phyloP scores from a whole-genome alignment of 805 yeast species.

The Saccharomycopsis microspora region DNA sequence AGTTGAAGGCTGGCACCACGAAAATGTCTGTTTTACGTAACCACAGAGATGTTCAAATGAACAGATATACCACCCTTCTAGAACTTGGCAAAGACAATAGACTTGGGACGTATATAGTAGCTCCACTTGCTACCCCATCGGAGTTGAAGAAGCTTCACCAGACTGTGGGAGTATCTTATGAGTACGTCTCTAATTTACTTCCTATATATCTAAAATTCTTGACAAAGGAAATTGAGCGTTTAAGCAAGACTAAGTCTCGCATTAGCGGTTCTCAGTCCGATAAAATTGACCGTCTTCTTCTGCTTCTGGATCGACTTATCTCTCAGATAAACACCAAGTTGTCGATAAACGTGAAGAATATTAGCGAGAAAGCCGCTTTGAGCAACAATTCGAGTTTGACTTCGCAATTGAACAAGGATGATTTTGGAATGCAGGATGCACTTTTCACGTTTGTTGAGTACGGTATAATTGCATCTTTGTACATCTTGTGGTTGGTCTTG shows the following conservation, averaged over 20 bases:
- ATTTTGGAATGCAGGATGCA: slow-evolving; percentile 1
- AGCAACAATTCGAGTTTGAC: not conserved
- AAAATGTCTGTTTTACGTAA: too few relatives aligned
- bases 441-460: slow-evolving; percentile 9
- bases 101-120: too few relatives aligned
- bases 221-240: slow-evolving; percentile 10
- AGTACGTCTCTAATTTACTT: slow-evolving; percentile 6
- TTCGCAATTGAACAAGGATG: not conserved
- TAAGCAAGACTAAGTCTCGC: slow-evolving; percentile 2
- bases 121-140: too few relatives aligned
- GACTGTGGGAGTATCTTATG: not conserved
- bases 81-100: too few relatives aligned
- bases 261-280: slow-evolving; percentile 10
- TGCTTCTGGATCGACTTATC: slow-evolving; percentile 11
- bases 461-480: slow-evolving; percentile 7
- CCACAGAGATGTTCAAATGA: too few relatives aligned
- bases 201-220: slow-evolving; percentile 13
- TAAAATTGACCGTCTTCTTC: slow-evolving; percentile 13
- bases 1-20: too few relatives aligned
- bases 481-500: slow-evolving; percentile 11
- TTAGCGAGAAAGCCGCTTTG: slow-evolving; percentile 6
- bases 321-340: slow-evolving; percentile 12
- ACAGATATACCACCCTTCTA: too few relatives aligned
- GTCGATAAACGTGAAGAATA: slow-evolving; percentile 8
- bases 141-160: too few relatives aligned